phyloP scores from a whole-genome alignment of 2,329 filamentous ascomycete genomes.

The Fusarium sp. region DNA sequence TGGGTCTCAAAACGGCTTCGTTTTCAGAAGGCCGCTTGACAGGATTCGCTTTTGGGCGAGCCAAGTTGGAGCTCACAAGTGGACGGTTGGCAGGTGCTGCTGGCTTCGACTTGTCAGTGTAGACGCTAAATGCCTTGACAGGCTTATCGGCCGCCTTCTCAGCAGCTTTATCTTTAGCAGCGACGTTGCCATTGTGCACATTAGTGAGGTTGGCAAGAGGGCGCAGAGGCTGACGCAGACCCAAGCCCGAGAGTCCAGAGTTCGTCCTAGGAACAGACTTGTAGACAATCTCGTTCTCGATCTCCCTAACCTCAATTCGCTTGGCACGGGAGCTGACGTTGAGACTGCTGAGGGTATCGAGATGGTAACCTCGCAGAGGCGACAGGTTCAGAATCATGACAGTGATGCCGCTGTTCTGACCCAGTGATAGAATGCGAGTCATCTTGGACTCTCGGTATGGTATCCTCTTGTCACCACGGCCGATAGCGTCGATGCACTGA shows the following conservation, averaged over 20 bases:
- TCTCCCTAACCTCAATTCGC: constrained; percentile 94
- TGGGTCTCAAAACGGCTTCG: constrained; percentile 56
- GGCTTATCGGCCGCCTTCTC: constrained; percentile 67
- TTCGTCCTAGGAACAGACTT: constrained; percentile 74
- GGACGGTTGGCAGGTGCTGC: constrained; percentile 51
- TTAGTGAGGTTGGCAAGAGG: constrained; percentile 82
- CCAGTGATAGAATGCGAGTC: constrained; percentile 91
- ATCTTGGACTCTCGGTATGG: constrained; percentile 97
- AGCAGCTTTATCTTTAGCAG: constrained; percentile 53
- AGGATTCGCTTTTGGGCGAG: constrained; percentile 47
- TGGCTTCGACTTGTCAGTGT: constrained; percentile 75
- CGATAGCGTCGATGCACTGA: constrained; percentile 95
- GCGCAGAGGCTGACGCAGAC: constrained; percentile 79
- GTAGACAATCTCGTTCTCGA: constrained; percentile 94
- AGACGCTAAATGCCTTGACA: constrained; percentile 86
- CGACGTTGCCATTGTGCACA: constrained; percentile 69
- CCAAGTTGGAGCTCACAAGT: constrained; percentile 50
- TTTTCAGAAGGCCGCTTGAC: constrained; percentile 59
- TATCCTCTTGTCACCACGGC: constrained; percentile 77
- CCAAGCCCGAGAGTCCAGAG: constrained; percentile 51
- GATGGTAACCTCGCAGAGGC: constrained; percentile 89
- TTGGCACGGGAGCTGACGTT: constrained; percentile 97
- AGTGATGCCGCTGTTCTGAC: constrained; percentile 94
- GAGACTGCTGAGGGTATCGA: constrained; percentile 91
- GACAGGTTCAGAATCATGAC: constrained; percentile 97